A percentile compares a stretch with the other conserved stretches of the same genome.
Conservation (phyloP, 345 rosid genomes). For the Tarenaya hassleriana region DNA sequence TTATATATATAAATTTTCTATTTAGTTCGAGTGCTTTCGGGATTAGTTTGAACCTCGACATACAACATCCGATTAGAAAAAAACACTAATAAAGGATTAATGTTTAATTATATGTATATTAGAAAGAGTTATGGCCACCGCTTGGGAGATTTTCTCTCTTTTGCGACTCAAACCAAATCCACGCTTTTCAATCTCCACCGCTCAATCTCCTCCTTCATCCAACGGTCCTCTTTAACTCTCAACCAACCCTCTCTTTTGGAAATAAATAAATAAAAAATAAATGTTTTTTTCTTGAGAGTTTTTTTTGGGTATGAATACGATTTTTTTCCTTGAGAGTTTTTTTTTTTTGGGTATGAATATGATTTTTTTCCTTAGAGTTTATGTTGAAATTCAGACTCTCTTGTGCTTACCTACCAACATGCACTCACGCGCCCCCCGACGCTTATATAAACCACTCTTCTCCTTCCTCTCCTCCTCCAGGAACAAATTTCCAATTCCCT, state of each 20-base stretch:
- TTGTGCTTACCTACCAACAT: conserved; percentile 31
- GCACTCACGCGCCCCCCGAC: conserved; percentile 6
- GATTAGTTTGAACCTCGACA: too few species aligned
- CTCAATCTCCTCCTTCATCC: conserved; percentile 19
- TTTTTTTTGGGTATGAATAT: too few species aligned
- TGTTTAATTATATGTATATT: too few species aligned
- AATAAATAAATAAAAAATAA: background rate
- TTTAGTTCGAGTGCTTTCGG: too few species aligned
- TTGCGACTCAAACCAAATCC: conserved; percentile 28
- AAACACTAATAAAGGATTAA: too few species aligned
- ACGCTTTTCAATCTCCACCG: conserved; percentile 29
- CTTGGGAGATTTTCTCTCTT: background rate
- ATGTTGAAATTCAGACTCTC: conserved; percentile 6
- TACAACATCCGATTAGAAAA: too few species aligned
- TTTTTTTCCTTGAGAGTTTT: too few species aligned
- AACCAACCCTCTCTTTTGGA: conserved; percentile 23
- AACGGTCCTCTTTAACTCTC: conserved; percentile 27
- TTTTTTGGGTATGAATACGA: too few species aligned
- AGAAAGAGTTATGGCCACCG: conserved; percentile 25
- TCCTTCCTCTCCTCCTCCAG: conserved; percentile 23
- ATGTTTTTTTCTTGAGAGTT: too few species aligned
- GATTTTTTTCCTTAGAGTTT: too few species aligned
- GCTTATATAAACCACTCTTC: conserved; percentile 33
- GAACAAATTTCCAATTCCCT: conserved; percentile 28
- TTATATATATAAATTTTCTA: too few species aligned